Conservation (phyloP, 495 filamentous ascomycete species). For the Coniosporium apollinis region DNA sequence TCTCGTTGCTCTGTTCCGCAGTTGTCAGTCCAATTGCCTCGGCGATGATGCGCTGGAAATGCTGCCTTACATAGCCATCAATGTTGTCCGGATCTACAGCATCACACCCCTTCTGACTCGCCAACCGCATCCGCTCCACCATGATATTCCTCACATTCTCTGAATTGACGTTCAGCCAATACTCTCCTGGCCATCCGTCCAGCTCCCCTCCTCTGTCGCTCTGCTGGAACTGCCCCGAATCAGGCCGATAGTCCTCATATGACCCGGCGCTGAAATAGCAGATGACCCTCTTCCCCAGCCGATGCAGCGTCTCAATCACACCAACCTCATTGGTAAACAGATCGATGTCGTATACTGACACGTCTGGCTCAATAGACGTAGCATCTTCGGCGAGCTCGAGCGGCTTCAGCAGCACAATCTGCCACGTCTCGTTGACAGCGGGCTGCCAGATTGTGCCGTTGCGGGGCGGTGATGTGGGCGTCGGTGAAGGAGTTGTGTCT, state of each 20-base stretch:
- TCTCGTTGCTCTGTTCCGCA: slow-evolving; percentile 27
- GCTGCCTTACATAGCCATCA: slow-evolving; percentile 36
- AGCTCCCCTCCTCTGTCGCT: slow-evolving; percentile 36
- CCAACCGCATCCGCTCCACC: slow-evolving; percentile 37
- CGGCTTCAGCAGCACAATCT: slow-evolving; percentile 24
- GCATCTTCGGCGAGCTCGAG: slow-evolving; percentile 29
- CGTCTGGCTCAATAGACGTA: slow-evolving; percentile 20
- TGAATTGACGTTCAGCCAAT: slow-evolving; percentile 45
- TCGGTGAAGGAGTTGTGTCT: neutral
- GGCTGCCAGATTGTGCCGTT: slow-evolving; percentile 8
- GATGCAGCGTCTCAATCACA: slow-evolving; percentile 32
- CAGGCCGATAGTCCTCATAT: slow-evolving; percentile 41
- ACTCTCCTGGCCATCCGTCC: slow-evolving; percentile 47
- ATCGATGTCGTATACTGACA: slow-evolving; percentile 43
- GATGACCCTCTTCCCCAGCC: slow-evolving; percentile 37
- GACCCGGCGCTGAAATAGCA: slow-evolving; percentile 62
- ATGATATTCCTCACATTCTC: slow-evolving; percentile 44
- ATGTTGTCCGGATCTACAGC: slow-evolving; percentile 60
- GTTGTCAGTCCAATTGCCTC: neutral
- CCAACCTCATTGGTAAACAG: slow-evolving; percentile 34
- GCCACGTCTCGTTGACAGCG: slow-evolving; percentile 11
- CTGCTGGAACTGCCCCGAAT: slow-evolving; percentile 32
- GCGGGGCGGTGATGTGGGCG: neutral
- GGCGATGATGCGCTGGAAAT: neutral
- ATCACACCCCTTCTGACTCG: slow-evolving; percentile 44